Evolutionary conservation across 2,329 filamentous ascomycete species (phyloP), one percentile per base, ranked within the genome.

Genomic region (Fusarium anguioides): DNA sequence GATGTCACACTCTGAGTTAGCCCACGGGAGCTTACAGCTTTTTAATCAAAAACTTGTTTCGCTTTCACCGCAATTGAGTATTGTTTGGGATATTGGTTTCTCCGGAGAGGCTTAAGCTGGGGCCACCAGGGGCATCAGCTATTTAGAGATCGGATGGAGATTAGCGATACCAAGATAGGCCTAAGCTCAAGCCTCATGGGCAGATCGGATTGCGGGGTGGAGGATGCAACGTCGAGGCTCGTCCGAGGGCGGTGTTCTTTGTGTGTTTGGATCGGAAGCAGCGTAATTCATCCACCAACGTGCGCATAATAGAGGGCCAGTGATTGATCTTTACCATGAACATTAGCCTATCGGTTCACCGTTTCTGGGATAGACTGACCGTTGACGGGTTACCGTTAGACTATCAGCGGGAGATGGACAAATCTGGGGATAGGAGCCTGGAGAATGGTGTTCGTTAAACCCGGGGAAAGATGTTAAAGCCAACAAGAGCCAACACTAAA

Each of bases 1-100:
- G 58, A 40, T 52, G 40, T 54, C 40, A 50, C 18, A 39, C 46
- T 36, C 40, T 35, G 31, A 39, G 47, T 60, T 51, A 55, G 48
- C 45, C 17, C 37, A 37, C 47, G 53, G 64, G 59, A 52, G 29
- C 50, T 14, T 41, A 58, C 60, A 63, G 31, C 26, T 35, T 9
- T 47, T 15, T 58, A 44, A 31, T 48, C 18, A 55, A 55, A 51
- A 17, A 47, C 31, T 20, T 35, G 31, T 44, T 52, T 35, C 20
- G 23, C 11, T 10, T 50, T 23, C 37, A 61, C 64, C 64, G 39
- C 26, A 56, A 52, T 41, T 42, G 21, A 14, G 11, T n/a, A 12
- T 35, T 17, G 20, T 39, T n/a, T 27, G 26, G 12, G 14, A 15
- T 31, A 40, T 47, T 20, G 17, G 41, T 60, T 24, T 41, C n/a